Conservation (phyloP, 345 rosid species). For the Gossypium mustelinum region DNA sequence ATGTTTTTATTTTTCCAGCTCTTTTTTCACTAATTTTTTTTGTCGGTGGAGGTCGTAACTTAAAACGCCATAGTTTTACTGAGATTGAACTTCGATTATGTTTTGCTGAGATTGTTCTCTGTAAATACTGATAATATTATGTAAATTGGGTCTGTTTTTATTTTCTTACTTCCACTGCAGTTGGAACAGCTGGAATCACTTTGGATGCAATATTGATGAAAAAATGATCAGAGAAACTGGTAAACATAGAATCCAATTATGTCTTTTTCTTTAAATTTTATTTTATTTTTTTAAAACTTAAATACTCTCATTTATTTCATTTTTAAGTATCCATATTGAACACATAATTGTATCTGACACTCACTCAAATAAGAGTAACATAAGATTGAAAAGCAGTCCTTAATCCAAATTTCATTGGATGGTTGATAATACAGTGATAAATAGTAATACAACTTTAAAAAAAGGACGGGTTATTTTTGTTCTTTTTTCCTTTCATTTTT, state of each 20-base stretch:
- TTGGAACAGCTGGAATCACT: conserved; percentile 99
- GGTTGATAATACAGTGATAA: too few species aligned
- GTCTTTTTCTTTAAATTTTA: conserved; percentile 1
- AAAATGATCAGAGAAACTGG: conserved; percentile 69
- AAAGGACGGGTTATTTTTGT: background rate
- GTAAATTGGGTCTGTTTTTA: background rate
- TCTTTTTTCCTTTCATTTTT: background rate
- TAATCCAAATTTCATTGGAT: too few species aligned
- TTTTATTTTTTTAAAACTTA: background rate
- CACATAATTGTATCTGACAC: background rate
- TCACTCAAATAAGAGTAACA: background rate
- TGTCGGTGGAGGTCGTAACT: background rate
- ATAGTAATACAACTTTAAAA: too few species aligned
- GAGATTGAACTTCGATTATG: background rate
- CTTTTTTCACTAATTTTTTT: background rate
- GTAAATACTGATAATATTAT: background rate
- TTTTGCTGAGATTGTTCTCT: background rate
- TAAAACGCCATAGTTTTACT: too few species aligned
- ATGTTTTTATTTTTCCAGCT: background rate
- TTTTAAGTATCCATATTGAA: too few species aligned
- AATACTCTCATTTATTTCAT: too few species aligned
- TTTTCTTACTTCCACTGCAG: conserved; percentile 30
- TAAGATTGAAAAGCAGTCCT: background rate
- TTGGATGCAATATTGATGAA: conserved; percentile 59
- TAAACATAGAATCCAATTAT: conserved; percentile 14